Conservation (phyloP, 1,284 basidiomycete species). For the Coniophora puteana region DNA sequence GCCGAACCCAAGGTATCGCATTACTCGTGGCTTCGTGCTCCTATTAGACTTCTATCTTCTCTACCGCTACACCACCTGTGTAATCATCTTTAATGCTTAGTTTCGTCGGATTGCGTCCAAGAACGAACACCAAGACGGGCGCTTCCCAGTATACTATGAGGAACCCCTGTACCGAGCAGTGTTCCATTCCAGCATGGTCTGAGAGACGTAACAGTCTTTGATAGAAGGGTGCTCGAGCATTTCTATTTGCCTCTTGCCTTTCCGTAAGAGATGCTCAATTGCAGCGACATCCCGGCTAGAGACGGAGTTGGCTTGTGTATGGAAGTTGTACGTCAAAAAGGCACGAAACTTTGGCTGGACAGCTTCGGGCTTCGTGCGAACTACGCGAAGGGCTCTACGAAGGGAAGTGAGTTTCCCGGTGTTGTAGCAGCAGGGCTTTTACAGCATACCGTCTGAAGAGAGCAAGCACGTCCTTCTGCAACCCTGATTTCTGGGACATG, state of each 20-base stretch:
- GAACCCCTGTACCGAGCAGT: conserved; percentile 3
- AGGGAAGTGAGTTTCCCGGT: conserved; percentile 6
- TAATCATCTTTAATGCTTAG: neutral
- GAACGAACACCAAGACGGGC: neutral
- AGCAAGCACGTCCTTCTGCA: conserved; percentile 67
- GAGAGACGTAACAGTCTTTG: conserved; percentile 68
- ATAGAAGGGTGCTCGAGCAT: conserved; percentile 63
- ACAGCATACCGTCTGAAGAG: conserved; percentile 64
- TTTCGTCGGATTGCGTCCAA: neutral
- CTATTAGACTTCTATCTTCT: conserved; percentile 1
- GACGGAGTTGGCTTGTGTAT: conserved; percentile 53
- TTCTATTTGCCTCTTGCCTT: conserved; percentile 61
- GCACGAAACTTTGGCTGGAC: conserved; percentile 62
- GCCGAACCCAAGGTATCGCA: neutral
- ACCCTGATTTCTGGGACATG: conserved; percentile 43
- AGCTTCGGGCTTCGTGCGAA: conserved; percentile 55
- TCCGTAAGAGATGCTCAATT: conserved; percentile 70
- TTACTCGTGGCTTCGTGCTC: neutral
- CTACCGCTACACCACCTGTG: conserved; percentile 1
- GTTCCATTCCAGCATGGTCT: conserved; percentile 63
- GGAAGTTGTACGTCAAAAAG: conserved; percentile 67
- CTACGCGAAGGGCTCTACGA: conserved; percentile 69
- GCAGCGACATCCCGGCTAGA: conserved; percentile 60
- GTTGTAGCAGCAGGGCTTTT: neutral
- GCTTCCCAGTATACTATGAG: neutral